Evolutionary conservation across 2,329 filamentous ascomycete genomes (phyloP).

Genomic region (Leptographium wingfieldii): DNA sequence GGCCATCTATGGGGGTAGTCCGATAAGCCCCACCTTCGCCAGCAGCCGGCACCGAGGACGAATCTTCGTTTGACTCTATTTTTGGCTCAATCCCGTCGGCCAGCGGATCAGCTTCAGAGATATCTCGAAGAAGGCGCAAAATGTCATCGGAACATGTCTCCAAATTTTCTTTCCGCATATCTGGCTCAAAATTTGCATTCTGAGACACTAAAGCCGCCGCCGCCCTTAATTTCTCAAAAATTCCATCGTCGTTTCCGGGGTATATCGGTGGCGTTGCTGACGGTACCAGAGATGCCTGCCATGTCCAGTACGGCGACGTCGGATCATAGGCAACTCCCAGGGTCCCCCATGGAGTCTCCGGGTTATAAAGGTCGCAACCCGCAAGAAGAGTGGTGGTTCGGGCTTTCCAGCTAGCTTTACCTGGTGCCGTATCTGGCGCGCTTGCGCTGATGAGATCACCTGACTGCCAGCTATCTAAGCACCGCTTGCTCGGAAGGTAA

Average conservation of each 20-base stretch:
- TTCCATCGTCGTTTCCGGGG: background rate
- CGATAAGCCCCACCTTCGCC: background rate
- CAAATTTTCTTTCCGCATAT: background rate
- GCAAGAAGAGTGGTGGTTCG: too few species aligned
- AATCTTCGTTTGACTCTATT: background rate
- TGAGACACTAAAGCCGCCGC: background rate
- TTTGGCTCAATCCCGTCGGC: background rate
- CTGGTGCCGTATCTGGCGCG: too few species aligned
- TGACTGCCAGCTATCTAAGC: background rate
- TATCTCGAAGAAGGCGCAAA: background rate
- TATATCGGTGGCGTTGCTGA: background rate
- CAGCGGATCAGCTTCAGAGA: background rate
- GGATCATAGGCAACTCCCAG: slow-evolving; percentile 9
- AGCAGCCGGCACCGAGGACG: background rate
- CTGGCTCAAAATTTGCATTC: background rate
- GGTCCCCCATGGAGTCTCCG: slow-evolving; percentile 9
- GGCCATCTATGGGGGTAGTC: background rate
- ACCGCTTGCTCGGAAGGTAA: background rate
- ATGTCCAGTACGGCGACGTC: slow-evolving; percentile 2
- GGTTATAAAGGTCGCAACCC: slow-evolving; percentile 4
- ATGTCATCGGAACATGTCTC: background rate
- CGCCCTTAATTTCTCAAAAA: background rate
- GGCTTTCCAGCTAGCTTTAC: background rate
- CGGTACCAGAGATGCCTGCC: background rate
- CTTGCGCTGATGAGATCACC: background rate